Percentiles rank a stretch among this genome's conserved stretches.
Conservation (phyloP, 805 yeast species). For the Diddensiella transvaalensis region DNA sequence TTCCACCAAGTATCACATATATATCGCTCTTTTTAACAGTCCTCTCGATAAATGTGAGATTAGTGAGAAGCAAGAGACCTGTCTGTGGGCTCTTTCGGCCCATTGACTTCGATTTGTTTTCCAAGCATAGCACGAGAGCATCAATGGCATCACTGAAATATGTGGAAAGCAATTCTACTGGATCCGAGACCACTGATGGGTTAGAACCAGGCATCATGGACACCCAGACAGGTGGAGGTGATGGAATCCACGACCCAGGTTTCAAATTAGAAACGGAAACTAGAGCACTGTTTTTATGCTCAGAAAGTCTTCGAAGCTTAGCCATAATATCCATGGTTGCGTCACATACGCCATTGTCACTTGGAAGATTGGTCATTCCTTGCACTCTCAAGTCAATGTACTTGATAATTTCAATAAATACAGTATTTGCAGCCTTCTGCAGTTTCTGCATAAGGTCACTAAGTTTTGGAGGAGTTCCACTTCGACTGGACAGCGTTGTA, state of each 20-base stretch:
- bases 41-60: constrained; percentile 70
- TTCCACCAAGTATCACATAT: constrained; percentile 47
- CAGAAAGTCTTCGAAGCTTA: constrained; percentile 60
- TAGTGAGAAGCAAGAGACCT: constrained; percentile 70
- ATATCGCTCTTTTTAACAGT: constrained; percentile 48
- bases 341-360: constrained; percentile 69
- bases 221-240: constrained; percentile 54
- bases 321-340: constrained; percentile 71
- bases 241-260: constrained; percentile 67
- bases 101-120: constrained; percentile 48
- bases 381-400: constrained; percentile 52
- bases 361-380: constrained; percentile 47
- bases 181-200: constrained; percentile 38
- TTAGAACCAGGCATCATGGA: constrained; percentile 47
- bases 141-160: constrained; percentile 78
- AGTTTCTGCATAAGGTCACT: constrained; percentile 22
- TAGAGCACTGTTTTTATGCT: constrained; percentile 51
- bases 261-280: constrained; percentile 48
- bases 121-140: constrained; percentile 61
- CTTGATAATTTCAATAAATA: constrained; percentile 56
- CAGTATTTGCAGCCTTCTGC: constrained; percentile 26
- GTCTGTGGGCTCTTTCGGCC: constrained; percentile 37
- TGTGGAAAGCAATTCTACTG: constrained; percentile 54
- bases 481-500: constrained; percentile 29
- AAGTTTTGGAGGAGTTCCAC: constrained; percentile 19